These are phyloP conservation scores for Physaria fendleri DNA, from an alignment of 345 rosid species.

Conservation along the genomic window DNA sequence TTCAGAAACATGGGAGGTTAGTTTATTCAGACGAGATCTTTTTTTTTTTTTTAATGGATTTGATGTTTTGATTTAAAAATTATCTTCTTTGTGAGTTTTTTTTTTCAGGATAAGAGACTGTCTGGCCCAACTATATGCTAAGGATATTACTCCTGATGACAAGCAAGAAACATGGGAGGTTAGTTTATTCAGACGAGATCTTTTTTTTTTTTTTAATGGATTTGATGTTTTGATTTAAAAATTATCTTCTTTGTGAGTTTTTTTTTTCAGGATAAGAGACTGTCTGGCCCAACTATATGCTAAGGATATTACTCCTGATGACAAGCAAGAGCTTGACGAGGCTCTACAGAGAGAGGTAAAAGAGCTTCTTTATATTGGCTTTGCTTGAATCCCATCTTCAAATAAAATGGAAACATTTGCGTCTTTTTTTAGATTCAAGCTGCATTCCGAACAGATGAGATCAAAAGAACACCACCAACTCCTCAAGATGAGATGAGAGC, in stretches of 20 bases:
- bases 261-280: slow-evolving; percentile 68
- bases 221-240: neutral
- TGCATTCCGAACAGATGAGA: slow-evolving; percentile 97
- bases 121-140: slow-evolving; percentile 80
- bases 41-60: too few species aligned
- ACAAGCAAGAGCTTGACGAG: slow-evolving; percentile 97
- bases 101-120: slow-evolving; percentile 74
- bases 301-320: slow-evolving; percentile 94
- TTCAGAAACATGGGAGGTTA: slow-evolving; percentile 92
- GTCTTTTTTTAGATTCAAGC: slow-evolving; percentile 72
- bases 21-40: neutral
- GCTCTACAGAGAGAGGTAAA: slow-evolving; percentile 88
- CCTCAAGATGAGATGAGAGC: slow-evolving; percentile 99
- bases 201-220: too few species aligned
- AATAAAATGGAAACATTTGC: neutral
- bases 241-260: neutral
- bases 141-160: slow-evolving; percentile 94
- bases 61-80: slow-evolving; percentile 3
- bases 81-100: neutral
- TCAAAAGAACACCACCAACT: slow-evolving; percentile 92
- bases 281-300: slow-evolving; percentile 86
- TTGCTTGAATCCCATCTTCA: too few species aligned
- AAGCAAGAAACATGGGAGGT: slow-evolving; percentile 98
- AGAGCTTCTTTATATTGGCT: neutral
- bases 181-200: too few species aligned